Conservation (phyloP, 192 early-diverging fungal genomes). For the Rhizophagus clarus region DNA sequence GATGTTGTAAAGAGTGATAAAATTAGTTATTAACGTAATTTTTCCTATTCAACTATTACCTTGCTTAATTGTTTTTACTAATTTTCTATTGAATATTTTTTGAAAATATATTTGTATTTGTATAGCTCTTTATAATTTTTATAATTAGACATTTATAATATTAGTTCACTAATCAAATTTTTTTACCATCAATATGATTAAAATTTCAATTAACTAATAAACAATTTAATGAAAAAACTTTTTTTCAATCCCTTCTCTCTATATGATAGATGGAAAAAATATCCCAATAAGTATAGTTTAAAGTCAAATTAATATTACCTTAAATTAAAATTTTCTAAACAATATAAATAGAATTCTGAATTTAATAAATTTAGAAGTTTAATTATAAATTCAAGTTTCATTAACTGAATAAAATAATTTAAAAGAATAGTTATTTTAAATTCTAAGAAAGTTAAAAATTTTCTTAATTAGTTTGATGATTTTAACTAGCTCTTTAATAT, state of each 20-base stretch:
- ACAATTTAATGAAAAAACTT: not conserved
- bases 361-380: not conserved
- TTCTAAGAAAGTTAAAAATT: not conserved
- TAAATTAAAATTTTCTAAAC: not conserved
- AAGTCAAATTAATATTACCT: not conserved
- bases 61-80: not conserved
- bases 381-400: not conserved
- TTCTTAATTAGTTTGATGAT: too few species aligned
- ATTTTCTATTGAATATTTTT: not conserved
- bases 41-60: not conserved
- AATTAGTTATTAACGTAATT: too few species aligned
- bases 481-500: too few species aligned
- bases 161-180: not conserved
- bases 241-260: not conserved
- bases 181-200: not conserved
- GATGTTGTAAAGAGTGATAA: too few species aligned
- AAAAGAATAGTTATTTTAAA: not conserved
- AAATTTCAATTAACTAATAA: not conserved
- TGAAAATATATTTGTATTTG: not conserved
- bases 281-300: not conserved
- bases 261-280: not conserved
- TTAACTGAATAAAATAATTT: not conserved
- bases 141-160: not conserved
- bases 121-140: not conserved
- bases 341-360: not conserved